Evolutionary conservation across 768 basidiomycete genomes (phyloP), one percentile per base, ranked within the genome.

Genomic region (Kwoniella europaea): DNA sequence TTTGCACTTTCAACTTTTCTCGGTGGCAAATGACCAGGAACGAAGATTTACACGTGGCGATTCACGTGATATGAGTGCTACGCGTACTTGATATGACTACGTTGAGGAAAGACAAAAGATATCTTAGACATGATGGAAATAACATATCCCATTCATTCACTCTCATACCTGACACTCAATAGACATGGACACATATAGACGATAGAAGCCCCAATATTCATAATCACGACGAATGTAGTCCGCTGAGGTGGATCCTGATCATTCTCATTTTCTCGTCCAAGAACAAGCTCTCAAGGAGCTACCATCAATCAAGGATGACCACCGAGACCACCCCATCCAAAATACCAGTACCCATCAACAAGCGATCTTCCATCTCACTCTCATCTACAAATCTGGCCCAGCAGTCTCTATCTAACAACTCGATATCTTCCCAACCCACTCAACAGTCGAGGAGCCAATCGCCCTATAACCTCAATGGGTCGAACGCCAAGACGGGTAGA

Each of bases 321-420:
- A 29, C 67, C 27, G 67, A 68, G 0, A 63, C 42, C 10, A 65
- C 63, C 15, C 63, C 68, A 7, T 70, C 68, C 16, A 70, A 65
- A n/a, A 70, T 70, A 20, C 68, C 68, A 15, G 43, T 70, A 53
- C 1, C 65, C 41, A 71, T 66, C 58, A 71, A 43, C 58, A 71
- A 71, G 46, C 63, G 69, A 27, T n/a, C 63, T 41, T 71, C 69
- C 29, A 20, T 71, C 13, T 71, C 68, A 12, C 52, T 71, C 1
- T 62, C 68, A 1, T 61, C 59, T 4, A 42, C 53, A 12, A 57
- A 61, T 20, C 52, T 46, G 42, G 41, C 46, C 16, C 67, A 61
- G 35, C 42, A 50, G n/a, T 63, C 59, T 2, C 20, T 27, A 5
- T 67, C 65, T 0, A 44, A 54, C 56, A 35, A 7, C 16, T 69